A percentile compares a stretch with the other conserved stretches of the same genome.
Evolutionary conservation across 805 yeast genomes (phyloP).

Genomic region (Saccharomycopsis fibuligera): DNA sequence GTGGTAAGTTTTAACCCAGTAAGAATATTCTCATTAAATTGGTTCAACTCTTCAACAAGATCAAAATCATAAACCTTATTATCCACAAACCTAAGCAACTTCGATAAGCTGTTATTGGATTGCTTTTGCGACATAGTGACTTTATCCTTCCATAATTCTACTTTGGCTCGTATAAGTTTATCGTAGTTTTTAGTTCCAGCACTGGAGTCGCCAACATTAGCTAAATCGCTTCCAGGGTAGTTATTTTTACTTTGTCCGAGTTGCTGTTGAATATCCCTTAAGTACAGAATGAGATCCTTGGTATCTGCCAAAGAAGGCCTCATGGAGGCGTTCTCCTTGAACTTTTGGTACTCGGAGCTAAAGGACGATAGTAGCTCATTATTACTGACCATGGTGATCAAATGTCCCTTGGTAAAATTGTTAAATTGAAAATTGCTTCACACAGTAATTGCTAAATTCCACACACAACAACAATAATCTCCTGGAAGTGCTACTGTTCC

Average conservation of each 20-base stretch:
- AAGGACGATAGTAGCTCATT: conserved; percentile 3
- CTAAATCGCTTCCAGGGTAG: background rate
- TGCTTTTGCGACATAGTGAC: conserved; percentile 10
- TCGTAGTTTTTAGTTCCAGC: background rate
- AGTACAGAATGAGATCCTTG: background rate
- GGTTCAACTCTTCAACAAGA: conserved; percentile 10
- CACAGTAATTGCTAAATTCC: too few relatives aligned
- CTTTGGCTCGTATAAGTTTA: background rate
- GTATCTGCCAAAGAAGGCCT: conserved; percentile 2
- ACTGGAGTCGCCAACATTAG: background rate
- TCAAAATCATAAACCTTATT: conserved; percentile 19
- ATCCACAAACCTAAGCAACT: conserved; percentile 14
- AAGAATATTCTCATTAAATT: conserved; percentile 4
- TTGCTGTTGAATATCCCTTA: background rate
- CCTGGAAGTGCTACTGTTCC: too few relatives aligned
- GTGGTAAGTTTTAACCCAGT: conserved; percentile 8
- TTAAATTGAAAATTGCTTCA: too few relatives aligned
- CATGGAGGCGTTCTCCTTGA: conserved; percentile 3
- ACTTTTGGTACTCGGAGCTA: background rate
- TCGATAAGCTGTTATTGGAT: conserved; percentile 5
- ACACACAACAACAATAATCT: too few relatives aligned
- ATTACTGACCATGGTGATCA: background rate
- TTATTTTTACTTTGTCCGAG: background rate
- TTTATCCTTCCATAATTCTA: conserved; percentile 11
- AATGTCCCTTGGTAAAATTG: too few relatives aligned